A percentile compares a stretch with the other conserved stretches of the same genome.
These are phyloP conservation scores for Inga oerstediana DNA, from an alignment of 306 rosid species.

Conservation along the genomic window DNA sequence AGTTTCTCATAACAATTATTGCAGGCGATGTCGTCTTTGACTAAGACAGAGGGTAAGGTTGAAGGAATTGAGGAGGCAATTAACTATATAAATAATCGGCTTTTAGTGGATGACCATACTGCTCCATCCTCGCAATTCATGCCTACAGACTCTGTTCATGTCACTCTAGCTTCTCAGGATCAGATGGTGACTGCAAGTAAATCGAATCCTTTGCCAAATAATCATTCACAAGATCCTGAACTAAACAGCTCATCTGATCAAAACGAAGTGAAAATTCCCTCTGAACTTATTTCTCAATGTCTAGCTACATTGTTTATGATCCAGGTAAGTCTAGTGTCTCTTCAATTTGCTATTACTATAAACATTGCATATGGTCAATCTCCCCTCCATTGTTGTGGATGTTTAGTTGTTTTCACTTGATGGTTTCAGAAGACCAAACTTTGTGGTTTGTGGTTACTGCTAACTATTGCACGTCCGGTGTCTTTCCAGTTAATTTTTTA, in stretches of 20 bases:
- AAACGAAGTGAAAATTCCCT: slow-evolving; percentile 68
- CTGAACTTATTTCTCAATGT: slow-evolving; percentile 83
- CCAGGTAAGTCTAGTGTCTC: slow-evolving; percentile 60
- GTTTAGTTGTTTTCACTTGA: slow-evolving; percentile 26
- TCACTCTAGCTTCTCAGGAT: slow-evolving; percentile 54
- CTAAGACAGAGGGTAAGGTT: slow-evolving; percentile 51
- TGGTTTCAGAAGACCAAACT: slow-evolving; percentile 11
- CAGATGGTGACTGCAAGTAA: slow-evolving; percentile 47
- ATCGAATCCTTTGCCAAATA: slow-evolving; percentile 42
- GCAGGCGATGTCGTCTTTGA: slow-evolving; percentile 73
- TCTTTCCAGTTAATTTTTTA: neutral
- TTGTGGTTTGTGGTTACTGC: neutral
- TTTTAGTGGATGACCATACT: slow-evolving; percentile 62
- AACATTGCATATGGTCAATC: slow-evolving; percentile 27
- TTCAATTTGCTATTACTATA: slow-evolving; percentile 24
- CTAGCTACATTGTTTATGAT: slow-evolving; percentile 82
- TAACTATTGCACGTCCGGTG: neutral
- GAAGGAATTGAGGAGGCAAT: slow-evolving; percentile 77
- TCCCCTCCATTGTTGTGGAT: slow-evolving; percentile 8
- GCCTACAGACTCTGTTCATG: slow-evolving; percentile 49
- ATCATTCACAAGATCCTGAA: slow-evolving; percentile 51
- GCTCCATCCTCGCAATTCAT: slow-evolving; percentile 45
- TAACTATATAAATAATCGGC: slow-evolving; percentile 63
- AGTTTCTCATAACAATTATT: slow-evolving; percentile 39
- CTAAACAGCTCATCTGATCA: slow-evolving; percentile 50